Conservation (phyloP, 805 yeast species). For the Blastobotrys americana region DNA sequence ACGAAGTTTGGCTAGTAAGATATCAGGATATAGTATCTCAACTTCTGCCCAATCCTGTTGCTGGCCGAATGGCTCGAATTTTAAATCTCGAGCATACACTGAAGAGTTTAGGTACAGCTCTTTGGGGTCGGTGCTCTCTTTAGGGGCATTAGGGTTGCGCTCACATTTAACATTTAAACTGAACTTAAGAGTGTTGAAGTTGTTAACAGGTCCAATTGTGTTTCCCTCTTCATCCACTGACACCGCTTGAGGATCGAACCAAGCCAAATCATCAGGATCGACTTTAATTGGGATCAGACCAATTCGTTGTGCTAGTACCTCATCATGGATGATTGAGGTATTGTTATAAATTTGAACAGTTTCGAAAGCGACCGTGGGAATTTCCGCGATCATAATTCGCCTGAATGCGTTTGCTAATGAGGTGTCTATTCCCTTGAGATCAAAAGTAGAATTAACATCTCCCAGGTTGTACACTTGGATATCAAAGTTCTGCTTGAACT, state of each 20-base stretch:
- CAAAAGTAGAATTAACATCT: constrained; percentile 65
- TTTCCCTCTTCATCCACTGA: constrained; percentile 18
- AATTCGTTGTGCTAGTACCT: constrained; percentile 90
- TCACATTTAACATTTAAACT: constrained; percentile 77
- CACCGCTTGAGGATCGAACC: constrained; percentile 43
- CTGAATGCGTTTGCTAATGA: constrained; percentile 94
- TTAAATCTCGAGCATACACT: constrained; percentile 83
- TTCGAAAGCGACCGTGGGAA: constrained; percentile 94
- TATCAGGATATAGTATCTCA: constrained; percentile 75
- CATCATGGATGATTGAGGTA: constrained; percentile 95
- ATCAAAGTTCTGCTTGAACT: constrained; percentile 61
- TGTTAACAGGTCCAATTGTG: constrained; percentile 46
- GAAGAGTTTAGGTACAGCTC: constrained; percentile 75
- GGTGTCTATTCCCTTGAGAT: constrained; percentile 78
- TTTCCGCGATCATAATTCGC: constrained; percentile 94
- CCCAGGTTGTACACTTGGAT: constrained; percentile 60
- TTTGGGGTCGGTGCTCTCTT: constrained; percentile 71
- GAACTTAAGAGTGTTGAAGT: constrained; percentile 82
- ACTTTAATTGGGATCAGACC: constrained; percentile 87
- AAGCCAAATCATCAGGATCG: constrained; percentile 79
- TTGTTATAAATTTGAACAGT: constrained; percentile 84
- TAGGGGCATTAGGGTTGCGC: constrained; percentile 75
- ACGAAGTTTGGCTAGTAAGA: constrained; percentile 82
- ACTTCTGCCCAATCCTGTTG: constrained; percentile 60
- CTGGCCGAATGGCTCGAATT: constrained; percentile 85